Base-by-base conservation (phyloP, 495 filamentous ascomycete genomes). In the Podospora pseudoanserina region DNA sequence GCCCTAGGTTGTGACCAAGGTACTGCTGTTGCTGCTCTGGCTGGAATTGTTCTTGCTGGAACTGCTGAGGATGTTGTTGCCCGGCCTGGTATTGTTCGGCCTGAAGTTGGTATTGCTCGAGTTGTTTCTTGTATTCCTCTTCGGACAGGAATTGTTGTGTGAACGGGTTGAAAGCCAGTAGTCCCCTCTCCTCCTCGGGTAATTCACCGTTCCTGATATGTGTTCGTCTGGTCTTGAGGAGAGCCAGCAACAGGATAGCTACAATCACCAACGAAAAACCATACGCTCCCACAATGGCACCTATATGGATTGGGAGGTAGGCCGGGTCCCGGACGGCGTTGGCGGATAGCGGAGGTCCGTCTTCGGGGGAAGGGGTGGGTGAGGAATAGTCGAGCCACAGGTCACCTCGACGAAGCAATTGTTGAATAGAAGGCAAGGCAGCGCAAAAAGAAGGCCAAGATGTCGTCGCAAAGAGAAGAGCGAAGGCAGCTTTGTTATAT, bases 231-330 rank as follows among this genome's bases (percentile, higher is more conserved):
- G 54, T 75, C 74, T 80, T 82, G 67, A 79, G 74, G 9, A 85
- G 77, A 34, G 71, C 67, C 53, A 96, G 82, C 5, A 97, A 83
- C 57, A 89, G 78, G 32, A 81, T 81, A 53, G 90, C 86, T 65
- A 92, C 84, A 69, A 92, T 72, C 70, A 90, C 81, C 77, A 93
- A 84, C 11, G 87, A 89, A 71, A 93, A 73, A 67, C 91, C 83
- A 85, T 95, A 96, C 67, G 90, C 89, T 64, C 87, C 92, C 49
- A 91, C 86, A 67, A 96, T 91, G 70, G 87, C 90, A 58, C 89
- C 90, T 74, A 95, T 88, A 77, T 95, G 87, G 28, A 86, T 85
- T 18, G 90, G 91, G 9, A 95, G 86, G 39, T 86, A 86, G 19
- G 83, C 74, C 60, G 81, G 81, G 72, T 93, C 84, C 66, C 86